These are phyloP conservation scores for Acanthochlamys bracteata DNA, from an alignment of 106 monocot genomes.

Conservation along the genomic window DNA sequence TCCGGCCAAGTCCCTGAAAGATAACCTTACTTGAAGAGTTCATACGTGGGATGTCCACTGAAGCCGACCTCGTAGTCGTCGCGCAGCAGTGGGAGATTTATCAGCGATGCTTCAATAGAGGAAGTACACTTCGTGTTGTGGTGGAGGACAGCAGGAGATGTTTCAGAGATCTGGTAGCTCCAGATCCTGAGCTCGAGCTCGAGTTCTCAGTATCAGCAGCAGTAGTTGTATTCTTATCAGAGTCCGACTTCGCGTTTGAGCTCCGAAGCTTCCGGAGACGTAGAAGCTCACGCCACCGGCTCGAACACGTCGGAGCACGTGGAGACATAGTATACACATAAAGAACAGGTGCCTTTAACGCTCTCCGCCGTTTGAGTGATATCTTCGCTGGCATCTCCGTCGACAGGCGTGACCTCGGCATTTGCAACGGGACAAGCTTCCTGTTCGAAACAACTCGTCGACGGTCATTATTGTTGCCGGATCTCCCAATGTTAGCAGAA, in stretches of 20 bases:
- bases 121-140: slow-evolving; percentile 19
- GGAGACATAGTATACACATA: slow-evolving; percentile 49
- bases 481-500: no score
- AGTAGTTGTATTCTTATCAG: no score
- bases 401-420: slow-evolving; percentile 1
- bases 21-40: slow-evolving; percentile 53
- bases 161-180: slow-evolving; percentile 15
- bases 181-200: background rate
- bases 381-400: background rate
- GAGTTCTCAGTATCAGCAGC: no score
- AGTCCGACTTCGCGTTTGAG: background rate
- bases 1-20: slow-evolving; percentile 48
- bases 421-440: slow-evolving; percentile 69
- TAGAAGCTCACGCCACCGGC: slow-evolving; percentile 52
- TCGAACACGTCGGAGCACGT: slow-evolving; percentile 65
- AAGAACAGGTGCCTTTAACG: slow-evolving; percentile 8
- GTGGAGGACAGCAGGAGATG: slow-evolving; percentile 39
- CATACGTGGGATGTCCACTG: slow-evolving; percentile 48
- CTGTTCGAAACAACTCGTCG: slow-evolving; percentile 85
- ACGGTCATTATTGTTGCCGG: slow-evolving; percentile 56
- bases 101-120: slow-evolving; percentile 24
- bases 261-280: slow-evolving; percentile 21
- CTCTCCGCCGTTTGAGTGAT: background rate
- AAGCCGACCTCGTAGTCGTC: slow-evolving; percentile 7
- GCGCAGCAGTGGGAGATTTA: slow-evolving; percentile 53